A percentile compares a stretch with the other conserved stretches of the same genome.
Evolutionary conservation across 495 filamentous ascomycete species (phyloP).

Genomic region (Xylaria intraflava): DNA sequence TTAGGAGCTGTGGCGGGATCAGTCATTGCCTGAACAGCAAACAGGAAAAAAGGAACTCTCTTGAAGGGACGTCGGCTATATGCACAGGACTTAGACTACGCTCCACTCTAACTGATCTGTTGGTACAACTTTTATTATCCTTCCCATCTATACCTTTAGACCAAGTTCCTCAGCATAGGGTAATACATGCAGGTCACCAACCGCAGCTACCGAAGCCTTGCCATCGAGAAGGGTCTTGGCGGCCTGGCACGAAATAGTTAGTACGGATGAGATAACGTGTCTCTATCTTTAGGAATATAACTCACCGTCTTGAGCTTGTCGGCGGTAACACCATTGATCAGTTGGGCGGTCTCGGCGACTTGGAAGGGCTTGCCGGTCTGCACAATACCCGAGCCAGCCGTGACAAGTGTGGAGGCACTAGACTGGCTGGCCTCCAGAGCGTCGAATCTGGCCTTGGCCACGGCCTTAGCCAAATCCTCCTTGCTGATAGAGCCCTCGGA

Average conservation of each 20-base stretch:
- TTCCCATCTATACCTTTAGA: slow-evolving; percentile 71
- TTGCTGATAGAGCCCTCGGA: slow-evolving; percentile 65
- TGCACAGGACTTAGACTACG: slow-evolving; percentile 37
- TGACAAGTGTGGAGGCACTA: slow-evolving; percentile 46
- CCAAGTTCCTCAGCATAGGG: slow-evolving; percentile 93
- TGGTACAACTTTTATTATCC: slow-evolving; percentile 42
- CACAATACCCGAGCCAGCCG: slow-evolving; percentile 52
- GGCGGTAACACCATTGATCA: slow-evolving; percentile 70
- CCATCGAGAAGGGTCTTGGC: slow-evolving; percentile 77
- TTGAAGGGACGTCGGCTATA: slow-evolving; percentile 40
- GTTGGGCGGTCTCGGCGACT: slow-evolving; percentile 72
- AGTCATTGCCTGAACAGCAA: neutral
- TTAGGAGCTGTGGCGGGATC: no score
- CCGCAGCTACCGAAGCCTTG: slow-evolving; percentile 80
- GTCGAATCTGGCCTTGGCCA: slow-evolving; percentile 88
- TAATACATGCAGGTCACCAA: slow-evolving; percentile 81
- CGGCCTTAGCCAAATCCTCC: slow-evolving; percentile 86
- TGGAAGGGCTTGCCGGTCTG: slow-evolving; percentile 79
- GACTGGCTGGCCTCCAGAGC: slow-evolving; percentile 79
- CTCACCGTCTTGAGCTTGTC: slow-evolving; percentile 83
- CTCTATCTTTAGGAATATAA: slow-evolving; percentile 16
- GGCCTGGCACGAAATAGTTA: slow-evolving; percentile 44
- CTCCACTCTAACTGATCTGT: slow-evolving; percentile 41
- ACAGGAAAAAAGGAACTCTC: slow-evolving; percentile 26
- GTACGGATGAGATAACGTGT: neutral